These are phyloP conservation scores for Pichia sp. DNA, from an alignment of 1,139 yeast species.

Conservation along the genomic window DNA sequence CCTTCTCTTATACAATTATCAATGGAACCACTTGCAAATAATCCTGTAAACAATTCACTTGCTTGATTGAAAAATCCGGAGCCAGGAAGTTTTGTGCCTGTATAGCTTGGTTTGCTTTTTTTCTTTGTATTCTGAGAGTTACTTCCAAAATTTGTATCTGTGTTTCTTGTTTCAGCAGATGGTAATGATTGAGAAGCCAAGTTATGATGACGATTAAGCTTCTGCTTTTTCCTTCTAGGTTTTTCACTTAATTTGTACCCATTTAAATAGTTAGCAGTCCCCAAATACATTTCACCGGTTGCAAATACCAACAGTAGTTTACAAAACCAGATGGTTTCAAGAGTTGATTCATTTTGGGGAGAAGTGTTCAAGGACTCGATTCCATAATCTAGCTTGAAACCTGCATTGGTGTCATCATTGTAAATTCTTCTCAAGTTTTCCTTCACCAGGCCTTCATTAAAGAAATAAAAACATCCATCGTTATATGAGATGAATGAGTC, in stretches of 20 bases:
- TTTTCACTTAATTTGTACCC: slow-evolving; percentile 34
- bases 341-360: slow-evolving; percentile 45
- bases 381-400: slow-evolving; percentile 40
- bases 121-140: background rate
- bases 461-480: slow-evolving; percentile 82
- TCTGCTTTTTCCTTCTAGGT: slow-evolving; percentile 26
- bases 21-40: slow-evolving; percentile 74
- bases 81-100: slow-evolving; percentile 55
- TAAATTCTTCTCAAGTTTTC: slow-evolving; percentile 59
- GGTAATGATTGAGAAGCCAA: background rate
- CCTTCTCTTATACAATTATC: slow-evolving; percentile 75
- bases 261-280: slow-evolving; percentile 53
- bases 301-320: slow-evolving; percentile 72
- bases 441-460: slow-evolving; percentile 75
- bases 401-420: slow-evolving; percentile 33
- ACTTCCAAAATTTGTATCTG: background rate
- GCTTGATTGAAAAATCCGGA: slow-evolving; percentile 74
- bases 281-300: slow-evolving; percentile 79
- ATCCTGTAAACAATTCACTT: slow-evolving; percentile 66
- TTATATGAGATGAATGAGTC: slow-evolving; percentile 75
- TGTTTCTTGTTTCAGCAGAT: too few relatives aligned
- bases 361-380: slow-evolving; percentile 22
- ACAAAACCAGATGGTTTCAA: slow-evolving; percentile 79
- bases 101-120: background rate
- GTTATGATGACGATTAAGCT: slow-evolving; percentile 4